Percentiles rank a stretch among this genome's conserved stretches.
Evolutionary conservation across 495 filamentous ascomycete genomes (phyloP).

Genomic region (Chaetomidium leptoderma): DNA sequence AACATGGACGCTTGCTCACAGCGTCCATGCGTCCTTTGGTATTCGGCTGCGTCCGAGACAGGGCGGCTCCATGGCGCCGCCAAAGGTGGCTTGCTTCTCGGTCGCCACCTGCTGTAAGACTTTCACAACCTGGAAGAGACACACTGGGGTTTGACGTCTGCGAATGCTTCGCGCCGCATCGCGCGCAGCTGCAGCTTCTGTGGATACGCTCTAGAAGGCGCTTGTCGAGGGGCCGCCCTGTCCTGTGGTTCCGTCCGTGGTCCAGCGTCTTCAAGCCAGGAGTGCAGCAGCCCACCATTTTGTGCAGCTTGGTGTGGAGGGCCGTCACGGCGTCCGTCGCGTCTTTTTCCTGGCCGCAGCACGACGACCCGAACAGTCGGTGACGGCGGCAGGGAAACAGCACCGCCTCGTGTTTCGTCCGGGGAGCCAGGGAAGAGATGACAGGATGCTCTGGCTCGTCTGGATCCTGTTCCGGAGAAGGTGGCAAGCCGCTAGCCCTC

Average conservation of each 20-base stretch:
- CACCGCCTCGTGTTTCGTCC: neutral
- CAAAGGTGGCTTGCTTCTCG: slow-evolving; percentile 5
- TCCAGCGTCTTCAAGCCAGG: neutral
- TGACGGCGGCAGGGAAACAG: neutral
- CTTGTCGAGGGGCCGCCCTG: neutral
- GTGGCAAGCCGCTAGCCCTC: neutral
- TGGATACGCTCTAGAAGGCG: neutral
- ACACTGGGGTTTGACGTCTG: slow-evolving; percentile 17
- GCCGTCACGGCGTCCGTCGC: too few species aligned
- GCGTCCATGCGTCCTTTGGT: neutral
- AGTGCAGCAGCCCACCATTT: neutral
- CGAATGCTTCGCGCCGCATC: slow-evolving; percentile 24
- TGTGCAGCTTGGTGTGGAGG: too few species aligned
- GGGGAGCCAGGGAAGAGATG: neutral
- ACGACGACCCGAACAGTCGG: slow-evolving; percentile 8
- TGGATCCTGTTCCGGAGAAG: neutral
- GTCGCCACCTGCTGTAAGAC: slow-evolving; percentile 17
- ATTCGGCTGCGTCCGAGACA: neutral
- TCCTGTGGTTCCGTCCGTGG: neutral
- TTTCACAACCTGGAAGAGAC: too few species aligned
- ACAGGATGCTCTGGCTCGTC: neutral
- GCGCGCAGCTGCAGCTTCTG: slow-evolving; percentile 10
- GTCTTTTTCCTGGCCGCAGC: neutral
- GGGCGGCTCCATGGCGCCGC: neutral
- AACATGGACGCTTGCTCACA: neutral